Evolutionary conservation across 257 asterid genomes (phyloP), one percentile per base, ranked within the genome.

Genomic region (Galeopsis tetrahit): DNA sequence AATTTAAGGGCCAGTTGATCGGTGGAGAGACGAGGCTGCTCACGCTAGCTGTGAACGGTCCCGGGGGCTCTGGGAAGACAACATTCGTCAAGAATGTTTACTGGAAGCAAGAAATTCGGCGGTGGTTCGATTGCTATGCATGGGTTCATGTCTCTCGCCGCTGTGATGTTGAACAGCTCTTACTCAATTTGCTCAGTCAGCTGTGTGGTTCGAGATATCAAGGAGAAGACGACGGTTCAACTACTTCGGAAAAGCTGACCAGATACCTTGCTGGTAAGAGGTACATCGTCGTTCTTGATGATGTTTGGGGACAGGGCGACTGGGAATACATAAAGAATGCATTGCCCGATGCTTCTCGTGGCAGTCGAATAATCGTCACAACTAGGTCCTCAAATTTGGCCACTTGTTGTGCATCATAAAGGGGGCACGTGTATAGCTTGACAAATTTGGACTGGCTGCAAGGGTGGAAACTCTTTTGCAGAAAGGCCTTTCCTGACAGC

Each of bases 341-440:
- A 3, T 74, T 88, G 10, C 89, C 92, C 0, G 63, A 80, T 28
- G 62, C 76, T 11, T 33, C 11, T 13, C 11, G 66, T 6, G 84
- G 90, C 14, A 81, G 92, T 65, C 79, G 92, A 76, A 53, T 88
- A 11, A 46, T 88, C n/a, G 68, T 86, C 70, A 84, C 90, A 3
- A 86, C 90, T 1, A 62, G 82, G 56, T 63, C 69, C 33, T 70
- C 71, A 5, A 52, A 63, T 60, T 72, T 82, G 33, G 86, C 88
- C 31, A 9, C 51, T 51, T 48, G n/a, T n/a, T n/a, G 68, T 70
- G 69, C 85, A 56, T n/a, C 57, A 4, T 17, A 75, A 11, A 5
- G 64, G 33, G 21, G 58, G 32, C 67, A 14, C 28, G 4, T 38
- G 15, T 43, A 21, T 14, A 7, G 8, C 9, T 62, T 78, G 5